Base-by-base conservation (phyloP, 2,329 filamentous ascomycete species). In the Cladophialophora yegresii region DNA sequence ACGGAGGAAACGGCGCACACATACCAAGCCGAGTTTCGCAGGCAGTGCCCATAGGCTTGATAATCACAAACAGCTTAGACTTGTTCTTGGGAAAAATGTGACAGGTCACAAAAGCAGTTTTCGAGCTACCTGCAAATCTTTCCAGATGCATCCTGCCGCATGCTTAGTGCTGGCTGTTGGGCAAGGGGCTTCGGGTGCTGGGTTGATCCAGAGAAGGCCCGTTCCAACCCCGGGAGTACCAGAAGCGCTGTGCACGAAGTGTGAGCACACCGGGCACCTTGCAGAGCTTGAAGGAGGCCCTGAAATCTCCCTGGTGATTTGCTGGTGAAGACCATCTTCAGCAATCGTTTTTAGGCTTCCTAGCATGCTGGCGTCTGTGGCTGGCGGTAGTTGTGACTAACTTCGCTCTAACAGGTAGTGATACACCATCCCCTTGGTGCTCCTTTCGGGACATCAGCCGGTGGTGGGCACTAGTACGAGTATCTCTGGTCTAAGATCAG, bases 221-320 rank as follows among this genome's bases (percentile, higher is more conserved):
- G 50, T 54, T 47, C 58, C 58, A 61, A 61, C 58, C 58, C 58
- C 58, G 58, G 58, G 54, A 51, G 22, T 20, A 20, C 47, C 47
- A 51, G 13, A 28, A 16, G 26, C 51, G 30, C 51, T 13, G 28
- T 33, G 51, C 26, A 54, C 51, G 22, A 54, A 33, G 30, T 20
- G 47, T 26, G 47, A 28, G 47, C 22, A 4, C 28, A 54, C 23
- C 3, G 51, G n/a, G 28, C 28, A 54, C 13, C 16, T 54, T 54
- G 13, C 26, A 16, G 4, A 10, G 30, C 28, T n/a, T 20, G 23
- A 51, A 26, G 20, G 47, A 51, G 20, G 20, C 47, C 22, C 26
- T n/a, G 10, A 51, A 51, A 20, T 51, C 26, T 50, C 47, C n/a
- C 23, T 12, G 20, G 20, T 7, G n/a, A 43, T 43, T n/a, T 43